A percentile compares a stretch with the other conserved stretches of the same genome.
Evolutionary conservation across 306 rosid genomes (phyloP).

Genomic region (Vigna hirtella): DNA sequence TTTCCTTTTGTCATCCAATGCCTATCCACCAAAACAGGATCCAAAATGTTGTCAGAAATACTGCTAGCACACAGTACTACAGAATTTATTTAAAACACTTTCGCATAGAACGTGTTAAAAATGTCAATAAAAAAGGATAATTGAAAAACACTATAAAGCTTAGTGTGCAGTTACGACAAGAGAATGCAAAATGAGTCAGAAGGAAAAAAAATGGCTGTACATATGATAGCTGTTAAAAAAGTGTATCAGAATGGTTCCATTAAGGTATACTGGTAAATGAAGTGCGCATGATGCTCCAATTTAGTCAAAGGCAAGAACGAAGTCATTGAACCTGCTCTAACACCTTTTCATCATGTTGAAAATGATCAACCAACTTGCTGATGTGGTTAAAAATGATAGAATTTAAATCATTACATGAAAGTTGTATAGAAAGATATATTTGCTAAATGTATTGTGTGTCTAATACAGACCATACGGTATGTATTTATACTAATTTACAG

Average conservation of each 20-base stretch:
- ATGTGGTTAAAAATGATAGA: neutral
- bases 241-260: neutral
- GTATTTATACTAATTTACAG: too few species aligned
- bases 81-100: constrained; percentile 12
- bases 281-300: neutral
- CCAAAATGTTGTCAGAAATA: constrained; percentile 37
- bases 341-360: neutral
- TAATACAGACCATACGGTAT: too few species aligned
- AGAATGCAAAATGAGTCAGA: neutral
- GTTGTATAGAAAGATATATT: too few species aligned
- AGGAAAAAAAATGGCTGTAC: neutral
- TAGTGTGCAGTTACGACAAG: neutral
- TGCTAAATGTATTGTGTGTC: too few species aligned
- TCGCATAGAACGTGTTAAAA: neutral
- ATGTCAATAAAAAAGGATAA: neutral
- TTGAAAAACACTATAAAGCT: neutral
- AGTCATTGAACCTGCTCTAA: neutral
- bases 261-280: neutral
- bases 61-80: constrained; percentile 9
- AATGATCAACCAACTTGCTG: neutral
- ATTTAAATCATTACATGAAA: neutral
- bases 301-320: neutral
- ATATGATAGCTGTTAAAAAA: constrained; percentile 4
- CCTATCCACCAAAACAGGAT: constrained; percentile 44
- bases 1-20: constrained; percentile 62